A percentile compares a stretch with the other conserved stretches of the same genome.
Conservation (phyloP, 768 basidiomycete species). For the Cyathus striatus region DNA sequence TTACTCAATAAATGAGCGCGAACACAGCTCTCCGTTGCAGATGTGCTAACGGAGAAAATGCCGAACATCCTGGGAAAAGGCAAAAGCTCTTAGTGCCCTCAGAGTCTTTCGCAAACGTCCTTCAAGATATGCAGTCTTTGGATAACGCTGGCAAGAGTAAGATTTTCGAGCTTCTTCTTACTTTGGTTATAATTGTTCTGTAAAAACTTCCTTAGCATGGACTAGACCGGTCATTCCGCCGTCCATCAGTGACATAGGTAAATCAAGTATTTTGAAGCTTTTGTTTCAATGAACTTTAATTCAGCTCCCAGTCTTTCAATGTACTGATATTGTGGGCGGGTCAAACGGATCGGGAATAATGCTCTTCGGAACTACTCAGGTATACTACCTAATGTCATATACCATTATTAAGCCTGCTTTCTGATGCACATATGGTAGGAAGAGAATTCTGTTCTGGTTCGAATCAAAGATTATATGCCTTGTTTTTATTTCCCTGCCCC, state of each 20-base stretch:
- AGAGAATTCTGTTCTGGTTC: conserved; percentile 83
- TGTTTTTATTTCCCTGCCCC: conserved; percentile 91
- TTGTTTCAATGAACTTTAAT: background rate
- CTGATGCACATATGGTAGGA: conserved; percentile 30
- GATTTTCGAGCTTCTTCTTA: background rate
- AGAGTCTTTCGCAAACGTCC: background rate
- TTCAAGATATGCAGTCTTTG: background rate
- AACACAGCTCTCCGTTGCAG: background rate
- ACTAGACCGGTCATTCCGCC: too few species aligned
- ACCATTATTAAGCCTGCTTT: background rate
- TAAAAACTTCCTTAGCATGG: background rate
- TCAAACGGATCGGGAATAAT: conserved; percentile 12
- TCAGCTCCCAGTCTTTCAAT: conserved; percentile 18
- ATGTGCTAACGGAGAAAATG: background rate
- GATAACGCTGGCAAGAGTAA: too few species aligned
- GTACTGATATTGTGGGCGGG: conserved; percentile 16
- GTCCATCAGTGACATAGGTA: background rate
- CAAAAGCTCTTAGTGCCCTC: background rate
- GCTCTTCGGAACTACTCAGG: conserved; percentile 22
- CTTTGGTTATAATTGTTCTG: background rate
- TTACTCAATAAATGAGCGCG: too few species aligned
- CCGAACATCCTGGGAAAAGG: background rate
- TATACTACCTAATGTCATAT: background rate
- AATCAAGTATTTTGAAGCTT: conserved; percentile 5
- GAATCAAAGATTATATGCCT: conserved; percentile 75